Evolutionary conservation across 2,329 filamentous ascomycete species (phyloP).

Genomic region (Cladophialophora bantiana): DNA sequence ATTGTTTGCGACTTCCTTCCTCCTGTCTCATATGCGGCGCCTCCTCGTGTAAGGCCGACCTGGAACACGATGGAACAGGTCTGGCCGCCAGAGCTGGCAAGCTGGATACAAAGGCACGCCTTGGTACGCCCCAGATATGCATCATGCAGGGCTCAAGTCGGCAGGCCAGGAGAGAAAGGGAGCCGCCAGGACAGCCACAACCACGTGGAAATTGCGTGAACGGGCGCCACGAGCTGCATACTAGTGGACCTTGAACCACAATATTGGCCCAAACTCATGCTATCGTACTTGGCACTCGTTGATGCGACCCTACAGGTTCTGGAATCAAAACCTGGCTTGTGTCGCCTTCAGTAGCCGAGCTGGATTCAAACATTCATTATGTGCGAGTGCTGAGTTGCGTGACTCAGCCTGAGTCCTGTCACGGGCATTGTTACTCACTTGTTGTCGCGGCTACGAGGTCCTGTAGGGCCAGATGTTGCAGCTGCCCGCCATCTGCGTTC

Average conservation of each 20-base stretch:
- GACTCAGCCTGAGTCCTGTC: background rate
- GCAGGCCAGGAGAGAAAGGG: conserved; percentile 13
- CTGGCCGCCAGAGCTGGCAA: conserved; percentile 20
- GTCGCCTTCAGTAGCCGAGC: background rate
- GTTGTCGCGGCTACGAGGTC: background rate
- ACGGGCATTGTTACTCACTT: background rate
- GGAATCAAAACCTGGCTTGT: background rate
- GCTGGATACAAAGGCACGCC: background rate
- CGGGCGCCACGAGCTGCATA: conserved; percentile 30
- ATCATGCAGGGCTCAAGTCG: conserved; percentile 22
- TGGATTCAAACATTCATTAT: background rate
- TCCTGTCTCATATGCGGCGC: background rate
- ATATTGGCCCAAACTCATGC: background rate
- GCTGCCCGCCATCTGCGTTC: background rate
- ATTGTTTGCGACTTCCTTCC: background rate
- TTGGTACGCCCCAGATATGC: background rate
- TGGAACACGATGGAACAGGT: conserved; percentile 27
- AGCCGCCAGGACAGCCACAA: conserved; percentile 18
- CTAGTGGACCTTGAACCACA: conserved; percentile 20
- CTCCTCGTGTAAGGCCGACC: background rate
- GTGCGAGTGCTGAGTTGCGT: background rate
- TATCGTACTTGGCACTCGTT: conserved; percentile 6
- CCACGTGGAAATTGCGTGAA: conserved; percentile 38
- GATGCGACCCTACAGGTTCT: conserved; percentile 3
- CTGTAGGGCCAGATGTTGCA: background rate